These are phyloP conservation scores for Actinomortierella ambigua DNA, from an alignment of 371 early-diverging fungal species.

Conservation along the genomic window DNA sequence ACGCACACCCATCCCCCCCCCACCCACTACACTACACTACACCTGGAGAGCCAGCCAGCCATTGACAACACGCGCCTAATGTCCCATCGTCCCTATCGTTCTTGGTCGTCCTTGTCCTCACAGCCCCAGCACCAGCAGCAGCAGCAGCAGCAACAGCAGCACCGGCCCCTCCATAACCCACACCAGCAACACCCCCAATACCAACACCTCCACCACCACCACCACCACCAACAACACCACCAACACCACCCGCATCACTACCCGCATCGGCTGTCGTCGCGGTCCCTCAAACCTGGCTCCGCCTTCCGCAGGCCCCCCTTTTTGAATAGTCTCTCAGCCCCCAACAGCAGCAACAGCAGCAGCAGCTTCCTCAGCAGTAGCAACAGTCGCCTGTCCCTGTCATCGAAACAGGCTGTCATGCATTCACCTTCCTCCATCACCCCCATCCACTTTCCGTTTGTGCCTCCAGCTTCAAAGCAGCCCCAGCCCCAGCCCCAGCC, in stretches of 20 bases:
- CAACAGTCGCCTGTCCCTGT: too few relatives aligned
- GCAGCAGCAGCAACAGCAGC: neutral
- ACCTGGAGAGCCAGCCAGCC: conserved; percentile 3
- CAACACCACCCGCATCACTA: neutral
- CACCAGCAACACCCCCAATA: conserved; percentile 1
- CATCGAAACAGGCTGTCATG: too few relatives aligned
- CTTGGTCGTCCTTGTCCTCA: neutral
- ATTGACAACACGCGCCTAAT: neutral
- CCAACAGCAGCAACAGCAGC: conserved; percentile 1
- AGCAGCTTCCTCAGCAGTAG: neutral
- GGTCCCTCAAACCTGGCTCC: neutral
- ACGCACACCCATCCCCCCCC: neutral
- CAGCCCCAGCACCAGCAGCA: neutral
- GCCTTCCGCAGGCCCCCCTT: neutral
- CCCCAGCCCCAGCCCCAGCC: neutral
- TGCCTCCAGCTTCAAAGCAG: too few relatives aligned
- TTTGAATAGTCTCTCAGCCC: neutral
- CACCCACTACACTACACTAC: neutral
- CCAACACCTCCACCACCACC: neutral
- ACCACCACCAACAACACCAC: neutral
- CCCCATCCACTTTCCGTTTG: too few relatives aligned
- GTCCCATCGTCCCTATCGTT: neutral
- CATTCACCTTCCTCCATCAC: too few relatives aligned
- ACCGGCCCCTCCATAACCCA: neutral
- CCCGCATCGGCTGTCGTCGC: neutral